phyloP scores from a whole-genome alignment of 164 flowering plant species.

The Platanus orientalis region DNA sequence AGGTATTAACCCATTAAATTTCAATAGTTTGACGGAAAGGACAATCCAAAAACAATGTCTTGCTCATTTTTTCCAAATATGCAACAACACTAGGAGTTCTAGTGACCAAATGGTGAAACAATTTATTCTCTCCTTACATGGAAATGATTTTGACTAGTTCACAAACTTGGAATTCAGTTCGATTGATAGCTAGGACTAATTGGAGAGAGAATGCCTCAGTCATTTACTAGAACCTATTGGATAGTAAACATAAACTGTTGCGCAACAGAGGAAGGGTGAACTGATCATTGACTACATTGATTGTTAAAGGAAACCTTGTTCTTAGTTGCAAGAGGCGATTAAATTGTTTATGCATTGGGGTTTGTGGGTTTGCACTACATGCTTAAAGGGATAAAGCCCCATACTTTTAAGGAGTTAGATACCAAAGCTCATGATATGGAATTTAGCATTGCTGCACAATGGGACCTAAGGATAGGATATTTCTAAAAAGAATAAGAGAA shows the following conservation, averaged over 20 bases:
- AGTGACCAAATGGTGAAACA: slow-evolving; percentile 4
- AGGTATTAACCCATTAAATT: slow-evolving; percentile 2
- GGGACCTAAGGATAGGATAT: too few species aligned
- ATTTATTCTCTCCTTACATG: slow-evolving; percentile 5
- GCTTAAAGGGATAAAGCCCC: too few species aligned
- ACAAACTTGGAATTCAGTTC: slow-evolving; percentile 2
- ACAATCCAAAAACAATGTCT: slow-evolving; percentile 10
- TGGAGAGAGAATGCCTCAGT: not conserved
- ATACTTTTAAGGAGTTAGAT: too few species aligned
- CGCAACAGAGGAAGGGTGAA: too few species aligned
- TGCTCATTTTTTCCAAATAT: slow-evolving; percentile 4
- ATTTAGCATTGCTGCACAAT: slow-evolving; percentile 1
- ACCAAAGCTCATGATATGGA: slow-evolving; percentile 5
- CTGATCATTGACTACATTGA: not conserved
- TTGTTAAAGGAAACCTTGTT: not conserved
- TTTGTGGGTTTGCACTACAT: slow-evolving; percentile 10
- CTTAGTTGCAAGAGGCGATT: not conserved
- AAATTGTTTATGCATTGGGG: not conserved
- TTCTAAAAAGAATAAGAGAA: too few species aligned
- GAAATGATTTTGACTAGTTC: slow-evolving; percentile 6
- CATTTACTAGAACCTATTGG: not conserved
- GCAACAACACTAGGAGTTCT: not conserved
- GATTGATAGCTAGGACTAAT: slow-evolving; percentile 1
- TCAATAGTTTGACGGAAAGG: slow-evolving; percentile 12
- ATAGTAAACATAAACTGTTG: not conserved